Evolutionary conservation across 768 basidiomycete species (phyloP).

Genomic region (Rhodotorula paludigena): DNA sequence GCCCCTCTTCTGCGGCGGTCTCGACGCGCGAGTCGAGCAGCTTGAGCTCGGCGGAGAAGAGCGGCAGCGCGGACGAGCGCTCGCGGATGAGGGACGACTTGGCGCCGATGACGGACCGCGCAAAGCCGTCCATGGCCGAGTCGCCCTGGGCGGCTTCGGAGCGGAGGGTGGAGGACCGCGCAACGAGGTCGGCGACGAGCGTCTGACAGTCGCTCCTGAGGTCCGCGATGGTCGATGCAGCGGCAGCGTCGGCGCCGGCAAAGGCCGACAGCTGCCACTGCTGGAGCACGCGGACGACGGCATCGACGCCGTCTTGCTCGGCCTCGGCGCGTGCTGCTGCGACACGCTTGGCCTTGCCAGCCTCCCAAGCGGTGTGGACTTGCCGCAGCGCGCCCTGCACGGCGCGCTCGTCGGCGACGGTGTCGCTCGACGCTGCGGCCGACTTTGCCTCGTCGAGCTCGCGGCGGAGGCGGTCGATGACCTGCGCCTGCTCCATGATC

Average conservation of each 20-base stretch:
- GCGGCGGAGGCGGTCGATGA: conserved; percentile 79
- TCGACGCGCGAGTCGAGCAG: conserved; percentile 15
- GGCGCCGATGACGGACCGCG: not conserved
- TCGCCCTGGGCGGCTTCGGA: not conserved
- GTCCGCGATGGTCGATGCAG: not conserved
- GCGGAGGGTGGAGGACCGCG: not conserved
- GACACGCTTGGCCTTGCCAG: conserved; percentile 6
- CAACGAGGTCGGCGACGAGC: conserved; percentile 11
- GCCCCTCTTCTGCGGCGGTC: conserved; percentile 3
- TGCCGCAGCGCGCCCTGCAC: conserved; percentile 13
- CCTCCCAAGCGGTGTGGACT: conserved; percentile 19
- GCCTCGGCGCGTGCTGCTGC: conserved; percentile 7
- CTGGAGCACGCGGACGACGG: conserved; percentile 3
- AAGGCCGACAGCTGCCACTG: conserved; percentile 26
- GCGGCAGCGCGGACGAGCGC: conserved; percentile 13
- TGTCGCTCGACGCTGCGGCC: conserved; percentile 52
- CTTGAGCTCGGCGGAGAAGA: conserved; percentile 18
- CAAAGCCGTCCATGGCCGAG: conserved; percentile 18
- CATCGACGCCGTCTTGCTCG: conserved; percentile 14
- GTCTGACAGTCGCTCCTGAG: conserved; percentile 7
- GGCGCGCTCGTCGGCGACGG: conserved; percentile 53
- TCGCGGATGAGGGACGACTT: conserved; percentile 2
- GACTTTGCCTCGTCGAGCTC: conserved; percentile 73
- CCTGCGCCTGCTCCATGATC: conserved; percentile 77
- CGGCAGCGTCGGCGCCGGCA: conserved; percentile 3